Evolutionary conservation across 495 filamentous ascomycete species (phyloP).

Genomic region (Aspergillus biplanus): DNA sequence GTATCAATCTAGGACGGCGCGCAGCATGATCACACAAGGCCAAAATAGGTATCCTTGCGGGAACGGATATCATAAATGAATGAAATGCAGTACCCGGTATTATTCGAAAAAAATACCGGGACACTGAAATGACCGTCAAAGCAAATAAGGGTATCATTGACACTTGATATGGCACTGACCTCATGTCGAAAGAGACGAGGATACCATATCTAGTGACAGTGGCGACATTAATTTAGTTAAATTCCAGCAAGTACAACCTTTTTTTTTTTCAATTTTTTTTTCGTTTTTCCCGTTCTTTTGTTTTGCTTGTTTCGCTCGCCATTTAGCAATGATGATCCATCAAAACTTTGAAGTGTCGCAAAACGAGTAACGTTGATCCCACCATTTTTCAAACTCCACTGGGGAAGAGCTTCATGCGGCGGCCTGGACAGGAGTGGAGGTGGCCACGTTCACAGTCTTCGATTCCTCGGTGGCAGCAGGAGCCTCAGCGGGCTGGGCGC

Average conservation of each 20-base stretch:
- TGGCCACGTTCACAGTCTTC: slow-evolving; percentile 39
- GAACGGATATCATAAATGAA: slow-evolving; percentile 47
- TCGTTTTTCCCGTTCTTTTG: slow-evolving; percentile 16
- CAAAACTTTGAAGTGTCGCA: slow-evolving; percentile 18
- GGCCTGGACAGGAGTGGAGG: slow-evolving; percentile 52
- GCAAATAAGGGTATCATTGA: slow-evolving; percentile 35
- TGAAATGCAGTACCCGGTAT: slow-evolving; percentile 32
- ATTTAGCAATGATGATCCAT: slow-evolving; percentile 16
- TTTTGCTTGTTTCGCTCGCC: slow-evolving; percentile 16
- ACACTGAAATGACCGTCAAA: slow-evolving; percentile 32
- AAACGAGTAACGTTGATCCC: slow-evolving; percentile 38
- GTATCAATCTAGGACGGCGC: slow-evolving; percentile 58
- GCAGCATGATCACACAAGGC: slow-evolving; percentile 44
- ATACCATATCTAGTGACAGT: slow-evolving; percentile 37
- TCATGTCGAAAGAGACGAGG: slow-evolving; percentile 15
- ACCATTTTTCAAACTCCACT: slow-evolving; percentile 50
- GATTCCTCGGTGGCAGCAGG: slow-evolving; percentile 37
- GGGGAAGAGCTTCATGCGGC: slow-evolving; percentile 48
- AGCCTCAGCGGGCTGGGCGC: slow-evolving; percentile 34
- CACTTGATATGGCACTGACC: slow-evolving; percentile 13
- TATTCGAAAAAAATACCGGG: slow-evolving; percentile 22
- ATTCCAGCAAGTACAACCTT: slow-evolving; percentile 20
- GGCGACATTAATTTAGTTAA: slow-evolving; percentile 30
- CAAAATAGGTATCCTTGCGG: slow-evolving; percentile 39
- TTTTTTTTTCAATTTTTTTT: slow-evolving; percentile 20